Evolutionary conservation across 2,329 filamentous ascomycete genomes (phyloP).

Genomic region (Apiospora hydei): DNA sequence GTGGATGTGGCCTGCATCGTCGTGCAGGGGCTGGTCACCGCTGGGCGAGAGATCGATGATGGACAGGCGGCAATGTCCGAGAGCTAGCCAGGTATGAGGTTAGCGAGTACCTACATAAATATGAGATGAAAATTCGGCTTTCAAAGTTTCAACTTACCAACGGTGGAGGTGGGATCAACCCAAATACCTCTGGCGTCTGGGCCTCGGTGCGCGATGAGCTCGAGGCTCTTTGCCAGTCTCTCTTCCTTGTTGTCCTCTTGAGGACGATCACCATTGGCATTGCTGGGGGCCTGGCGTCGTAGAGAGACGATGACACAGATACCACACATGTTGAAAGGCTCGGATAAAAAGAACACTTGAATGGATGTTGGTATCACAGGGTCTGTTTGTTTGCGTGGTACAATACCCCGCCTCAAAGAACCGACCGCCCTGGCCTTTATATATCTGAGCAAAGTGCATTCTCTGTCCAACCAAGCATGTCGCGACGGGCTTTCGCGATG

Average conservation of each 20-base stretch:
- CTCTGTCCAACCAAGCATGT: background rate
- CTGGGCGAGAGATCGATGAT: slow-evolving; percentile 58
- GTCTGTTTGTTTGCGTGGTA: background rate
- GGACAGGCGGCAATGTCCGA: slow-evolving; percentile 57
- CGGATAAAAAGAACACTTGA: background rate
- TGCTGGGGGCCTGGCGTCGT: background rate
- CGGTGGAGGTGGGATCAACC: background rate
- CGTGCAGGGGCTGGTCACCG: slow-evolving; percentile 55
- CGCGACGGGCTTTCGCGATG: background rate
- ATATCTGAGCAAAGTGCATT: background rate
- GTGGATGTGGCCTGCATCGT: slow-evolving; percentile 50
- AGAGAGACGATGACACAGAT: background rate
- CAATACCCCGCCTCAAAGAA: background rate
- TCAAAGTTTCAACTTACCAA: background rate
- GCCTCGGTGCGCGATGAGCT: slow-evolving; percentile 9
- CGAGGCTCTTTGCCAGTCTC: background rate
- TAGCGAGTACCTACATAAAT: too few species aligned
- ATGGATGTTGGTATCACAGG: background rate
- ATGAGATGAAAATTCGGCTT: background rate
- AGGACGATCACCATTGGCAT: background rate
- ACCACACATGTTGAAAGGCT: background rate
- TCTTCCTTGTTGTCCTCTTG: background rate
- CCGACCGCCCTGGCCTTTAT: too few species aligned
- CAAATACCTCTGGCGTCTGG: slow-evolving; percentile 8
- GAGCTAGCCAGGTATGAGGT: slow-evolving; percentile 23